Percentiles rank a stretch among this genome's conserved stretches.
Evolutionary conservation across 148 eudicot species (phyloP).

Genomic region (Vaccinium darrowii): DNA sequence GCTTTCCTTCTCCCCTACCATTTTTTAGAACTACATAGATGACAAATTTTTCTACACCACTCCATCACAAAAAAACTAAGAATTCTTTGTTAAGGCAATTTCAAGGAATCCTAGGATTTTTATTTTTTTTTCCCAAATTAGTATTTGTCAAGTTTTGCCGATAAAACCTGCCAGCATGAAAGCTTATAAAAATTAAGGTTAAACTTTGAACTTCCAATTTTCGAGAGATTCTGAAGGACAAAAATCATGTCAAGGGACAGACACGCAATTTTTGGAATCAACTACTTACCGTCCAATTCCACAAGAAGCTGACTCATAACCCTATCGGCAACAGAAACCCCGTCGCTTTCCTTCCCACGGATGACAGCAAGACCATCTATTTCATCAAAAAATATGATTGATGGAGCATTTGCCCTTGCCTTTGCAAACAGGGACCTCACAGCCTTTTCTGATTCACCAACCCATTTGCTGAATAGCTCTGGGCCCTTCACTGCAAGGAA

Average conservation of each 20-base stretch:
- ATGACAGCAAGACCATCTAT: constrained; percentile 87
- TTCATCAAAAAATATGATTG: constrained; percentile 93
- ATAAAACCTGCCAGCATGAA: neutral
- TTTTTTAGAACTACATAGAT: neutral
- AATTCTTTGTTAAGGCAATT: neutral
- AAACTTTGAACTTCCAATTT: neutral
- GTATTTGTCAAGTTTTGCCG: neutral
- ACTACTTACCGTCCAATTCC: constrained; percentile 75
- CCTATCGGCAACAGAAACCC: constrained; percentile 87
- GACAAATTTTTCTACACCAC: neutral
- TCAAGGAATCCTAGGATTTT: neutral
- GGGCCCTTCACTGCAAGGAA: constrained; percentile 98
- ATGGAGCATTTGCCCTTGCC: constrained; percentile 93
- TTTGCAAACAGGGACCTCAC: constrained; percentile 84
- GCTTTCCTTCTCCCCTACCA: neutral
- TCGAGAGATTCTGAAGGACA: neutral
- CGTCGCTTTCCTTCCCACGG: constrained; percentile 91
- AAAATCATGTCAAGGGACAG: neutral
- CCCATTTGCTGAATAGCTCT: constrained; percentile 98
- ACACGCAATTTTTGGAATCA: neutral
- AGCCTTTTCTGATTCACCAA: constrained; percentile 98
- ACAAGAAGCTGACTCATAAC: constrained; percentile 95
- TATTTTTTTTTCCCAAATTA: too few relatives aligned
- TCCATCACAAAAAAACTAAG: neutral
- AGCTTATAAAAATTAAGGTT: neutral